Evolutionary conservation across 768 basidiomycete species (phyloP).

Genomic region (Clitopilus hobsonii): DNA sequence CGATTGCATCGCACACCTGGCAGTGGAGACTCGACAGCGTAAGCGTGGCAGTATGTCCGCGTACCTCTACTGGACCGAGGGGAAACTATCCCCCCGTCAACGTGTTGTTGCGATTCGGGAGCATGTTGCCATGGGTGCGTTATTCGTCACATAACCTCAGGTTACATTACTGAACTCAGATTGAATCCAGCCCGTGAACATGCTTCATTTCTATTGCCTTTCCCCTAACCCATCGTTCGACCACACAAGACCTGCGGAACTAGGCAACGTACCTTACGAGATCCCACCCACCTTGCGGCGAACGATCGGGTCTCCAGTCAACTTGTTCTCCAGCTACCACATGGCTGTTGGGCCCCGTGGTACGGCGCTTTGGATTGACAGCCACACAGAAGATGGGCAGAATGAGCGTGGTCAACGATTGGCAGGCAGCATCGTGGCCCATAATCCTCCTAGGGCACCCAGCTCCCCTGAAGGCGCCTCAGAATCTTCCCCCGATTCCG

Average conservation of each 20-base stretch:
- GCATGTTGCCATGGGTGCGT: conserved; percentile 51
- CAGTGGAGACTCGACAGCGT: conserved; percentile 56
- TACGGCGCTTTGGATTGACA: conserved; percentile 65
- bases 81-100: conserved; percentile 31
- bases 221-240: conserved; percentile 36
- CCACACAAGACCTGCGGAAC: conserved; percentile 14
- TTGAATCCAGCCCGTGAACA: conserved; percentile 49
- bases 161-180: neutral
- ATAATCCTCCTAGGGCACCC: neutral
- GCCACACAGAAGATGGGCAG: conserved; percentile 48
- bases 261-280: conserved; percentile 42
- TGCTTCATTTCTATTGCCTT: conserved; percentile 59
- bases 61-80: conserved; percentile 19
- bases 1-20: conserved; percentile 43
- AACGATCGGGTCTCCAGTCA: conserved; percentile 49
- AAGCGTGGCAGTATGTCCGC: conserved; percentile 23
- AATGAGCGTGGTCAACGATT: conserved; percentile 55
- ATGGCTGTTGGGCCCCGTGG: conserved; percentile 54
- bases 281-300: conserved; percentile 29
- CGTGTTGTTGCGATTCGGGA: conserved; percentile 56
- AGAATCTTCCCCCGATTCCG: conserved; percentile 17
- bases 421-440: conserved; percentile 33
- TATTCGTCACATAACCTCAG: neutral
- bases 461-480: conserved; percentile 13
- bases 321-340: conserved; percentile 50